Evolutionary conservation across 2,329 filamentous ascomycete genomes (phyloP), one percentile per base, ranked within the genome.

Genomic region (Diaporthe sp.): DNA sequence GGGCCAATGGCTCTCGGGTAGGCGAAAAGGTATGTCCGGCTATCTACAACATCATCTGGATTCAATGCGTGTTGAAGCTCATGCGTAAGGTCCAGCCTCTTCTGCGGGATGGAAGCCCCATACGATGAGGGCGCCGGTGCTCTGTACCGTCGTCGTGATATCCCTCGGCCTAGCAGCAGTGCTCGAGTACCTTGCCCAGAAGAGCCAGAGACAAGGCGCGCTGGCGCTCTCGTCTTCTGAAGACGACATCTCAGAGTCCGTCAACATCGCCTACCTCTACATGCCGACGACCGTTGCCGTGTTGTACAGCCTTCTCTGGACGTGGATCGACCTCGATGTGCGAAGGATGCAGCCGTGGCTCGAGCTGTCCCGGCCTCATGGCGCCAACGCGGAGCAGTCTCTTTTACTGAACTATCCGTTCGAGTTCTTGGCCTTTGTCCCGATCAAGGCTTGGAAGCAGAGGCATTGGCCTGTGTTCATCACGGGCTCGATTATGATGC

Each of bases 291-390:
- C 91, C 0, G 68, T 91, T 0, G 86, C 89, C 0, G 86, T 92
- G 0, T 9, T 89, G 0, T 92, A 90, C 76, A 89, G 89, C 52
- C 83, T 92, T 1, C 60, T 87, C 0, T 92, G 90, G 89, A 86
- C 84, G 3, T 91, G 90, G 89, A 84, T 92, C 0, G 90, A 92
- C 68, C 79, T 92, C 0, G 89, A 93, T 47, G 82, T 86, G 0
- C 90, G 91, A 74, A 78, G 91, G 0, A 82, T 92, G 58, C 90
- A 93, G 45, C 90, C 91, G 0, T 93, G 87, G 83, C 86, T 90
- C 15, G 89, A 92, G 30, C 72, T 92, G 0, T 91, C 89, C 0
- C 87, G 85, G 13, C 19, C 77, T 0, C 77, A 79, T 0, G 90
- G 90, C 0, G 87, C 87, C 0, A 77, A 77, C 0, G 89, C 84